A percentile compares a stretch with the other conserved stretches of the same genome.
Conservation (phyloP, 2,329 filamentous ascomycete species). For the Aspergillus ruber region DNA sequence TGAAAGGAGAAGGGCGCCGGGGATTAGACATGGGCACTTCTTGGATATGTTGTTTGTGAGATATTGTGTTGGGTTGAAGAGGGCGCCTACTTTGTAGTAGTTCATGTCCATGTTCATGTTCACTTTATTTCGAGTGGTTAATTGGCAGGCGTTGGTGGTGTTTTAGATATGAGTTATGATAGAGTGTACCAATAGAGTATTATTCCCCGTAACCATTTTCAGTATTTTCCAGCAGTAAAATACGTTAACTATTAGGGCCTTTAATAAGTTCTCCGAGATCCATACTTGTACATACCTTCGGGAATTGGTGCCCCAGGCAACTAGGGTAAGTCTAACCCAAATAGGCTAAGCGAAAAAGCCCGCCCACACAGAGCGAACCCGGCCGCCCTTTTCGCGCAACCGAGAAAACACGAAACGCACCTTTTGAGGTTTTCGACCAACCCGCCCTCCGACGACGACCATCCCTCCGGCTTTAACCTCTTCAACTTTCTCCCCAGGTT, state of each 20-base stretch:
- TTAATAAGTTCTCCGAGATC: too few species aligned
- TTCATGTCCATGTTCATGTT: neutral
- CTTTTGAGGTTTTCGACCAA: neutral
- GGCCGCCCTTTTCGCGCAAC: too few species aligned
- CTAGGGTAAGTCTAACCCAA: constrained; percentile 37
- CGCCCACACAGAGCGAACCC: constrained; percentile 24
- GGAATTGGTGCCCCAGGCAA: constrained; percentile 10
- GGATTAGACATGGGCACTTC: constrained; percentile 86
- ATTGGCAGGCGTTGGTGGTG: neutral
- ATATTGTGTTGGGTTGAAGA: constrained; percentile 54
- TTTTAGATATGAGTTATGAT: constrained; percentile 18
- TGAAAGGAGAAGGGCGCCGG: constrained; percentile 63
- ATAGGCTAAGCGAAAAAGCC: constrained; percentile 36
- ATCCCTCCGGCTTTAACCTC: constrained; percentile 27
- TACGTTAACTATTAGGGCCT: too few species aligned
- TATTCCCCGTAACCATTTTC: neutral
- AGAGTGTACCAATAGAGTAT: constrained; percentile 12
- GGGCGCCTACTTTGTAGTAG: constrained; percentile 32
- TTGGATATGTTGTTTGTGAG: constrained; percentile 74
- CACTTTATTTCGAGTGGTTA: constrained; percentile 1
- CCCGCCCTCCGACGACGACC: constrained; percentile 32
- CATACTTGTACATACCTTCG: too few species aligned
- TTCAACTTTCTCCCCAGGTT: constrained; percentile 24
- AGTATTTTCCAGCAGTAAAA: too few species aligned
- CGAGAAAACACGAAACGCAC: too few species aligned